A percentile compares a stretch with the other conserved stretches of the same genome.
phyloP scores from a whole-genome alignment of 257 asterid species.

The Catharanthus roseus region DNA sequence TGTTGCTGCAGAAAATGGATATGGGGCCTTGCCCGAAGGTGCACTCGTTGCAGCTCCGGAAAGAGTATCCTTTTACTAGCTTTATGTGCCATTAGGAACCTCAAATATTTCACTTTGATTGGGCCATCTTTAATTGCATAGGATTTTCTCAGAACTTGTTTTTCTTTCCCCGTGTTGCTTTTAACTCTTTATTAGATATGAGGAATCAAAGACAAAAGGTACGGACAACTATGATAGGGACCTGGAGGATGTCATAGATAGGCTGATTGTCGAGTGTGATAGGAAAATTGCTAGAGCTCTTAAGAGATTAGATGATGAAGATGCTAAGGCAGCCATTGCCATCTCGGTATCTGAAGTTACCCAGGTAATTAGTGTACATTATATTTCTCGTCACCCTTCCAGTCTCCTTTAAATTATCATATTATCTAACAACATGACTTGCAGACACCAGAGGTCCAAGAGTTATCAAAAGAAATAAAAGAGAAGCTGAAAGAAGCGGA shows the following conservation, averaged over 20 bases:
- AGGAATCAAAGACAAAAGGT: conserved; percentile 76
- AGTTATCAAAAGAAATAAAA: conserved; percentile 77
- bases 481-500: conserved; percentile 81
- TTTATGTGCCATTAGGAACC: background rate
- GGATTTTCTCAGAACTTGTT: background rate
- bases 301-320: conserved; percentile 90
- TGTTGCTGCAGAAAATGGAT: conserved; percentile 76
- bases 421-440: conserved; percentile 12
- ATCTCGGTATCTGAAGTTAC: conserved; percentile 94
- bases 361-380: conserved; percentile 35
- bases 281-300: conserved; percentile 85
- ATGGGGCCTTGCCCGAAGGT: conserved; percentile 93
- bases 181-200: conserved; percentile 66
- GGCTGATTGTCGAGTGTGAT: conserved; percentile 94
- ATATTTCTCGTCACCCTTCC: background rate
- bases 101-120: background rate
- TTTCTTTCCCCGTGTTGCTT: conserved; percentile 18
- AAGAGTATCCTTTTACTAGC: conserved; percentile 71
- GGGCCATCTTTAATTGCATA: too few species aligned
- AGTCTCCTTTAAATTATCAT: background rate
- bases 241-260: conserved; percentile 89
- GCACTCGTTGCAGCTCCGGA: conserved; percentile 85
- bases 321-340: conserved; percentile 95
- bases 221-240: conserved; percentile 84
- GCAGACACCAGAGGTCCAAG: conserved; percentile 75